phyloP scores from a whole-genome alignment of 2,329 filamentous ascomycete species.

The Botrytis sinoallii region DNA sequence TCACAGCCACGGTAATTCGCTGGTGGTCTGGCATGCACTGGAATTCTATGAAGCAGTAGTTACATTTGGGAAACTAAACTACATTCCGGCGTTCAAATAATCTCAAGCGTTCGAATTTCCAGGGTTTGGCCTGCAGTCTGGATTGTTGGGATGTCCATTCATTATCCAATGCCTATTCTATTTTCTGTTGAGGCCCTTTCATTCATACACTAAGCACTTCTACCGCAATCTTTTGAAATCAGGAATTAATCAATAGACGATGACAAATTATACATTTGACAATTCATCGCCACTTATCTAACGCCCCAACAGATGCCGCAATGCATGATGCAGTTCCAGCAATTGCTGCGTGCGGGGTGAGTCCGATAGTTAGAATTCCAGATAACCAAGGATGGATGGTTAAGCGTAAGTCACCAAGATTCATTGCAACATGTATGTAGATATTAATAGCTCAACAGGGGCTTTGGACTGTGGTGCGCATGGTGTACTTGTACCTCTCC shows the following conservation, averaged over 20 bases:
- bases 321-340: slow-evolving; percentile 59
- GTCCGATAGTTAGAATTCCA: slow-evolving; percentile 55
- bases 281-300: neutral
- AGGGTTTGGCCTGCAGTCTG: neutral
- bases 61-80: neutral
- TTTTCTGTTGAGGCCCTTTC: neutral
- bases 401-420: slow-evolving; percentile 44
- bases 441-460: slow-evolving; percentile 38
- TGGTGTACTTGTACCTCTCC: slow-evolving; percentile 53
- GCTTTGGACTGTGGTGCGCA: slow-evolving; percentile 57
- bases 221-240: neutral
- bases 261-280: neutral
- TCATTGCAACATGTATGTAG: slow-evolving; percentile 31
- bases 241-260: neutral
- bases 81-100: neutral
- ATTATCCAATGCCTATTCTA: neutral
- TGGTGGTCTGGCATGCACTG: too few relatives aligned
- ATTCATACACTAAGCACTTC: neutral
- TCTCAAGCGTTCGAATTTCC: neutral
- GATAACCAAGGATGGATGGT: slow-evolving; percentile 56
- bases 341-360: slow-evolving; percentile 53
- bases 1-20: neutral
- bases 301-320: slow-evolving; percentile 43
- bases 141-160: neutral
- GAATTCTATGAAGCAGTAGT: too few relatives aligned